Evolutionary conservation across 2,329 filamentous ascomycete genomes (phyloP).

Genomic region (Apiospora aurea): DNA sequence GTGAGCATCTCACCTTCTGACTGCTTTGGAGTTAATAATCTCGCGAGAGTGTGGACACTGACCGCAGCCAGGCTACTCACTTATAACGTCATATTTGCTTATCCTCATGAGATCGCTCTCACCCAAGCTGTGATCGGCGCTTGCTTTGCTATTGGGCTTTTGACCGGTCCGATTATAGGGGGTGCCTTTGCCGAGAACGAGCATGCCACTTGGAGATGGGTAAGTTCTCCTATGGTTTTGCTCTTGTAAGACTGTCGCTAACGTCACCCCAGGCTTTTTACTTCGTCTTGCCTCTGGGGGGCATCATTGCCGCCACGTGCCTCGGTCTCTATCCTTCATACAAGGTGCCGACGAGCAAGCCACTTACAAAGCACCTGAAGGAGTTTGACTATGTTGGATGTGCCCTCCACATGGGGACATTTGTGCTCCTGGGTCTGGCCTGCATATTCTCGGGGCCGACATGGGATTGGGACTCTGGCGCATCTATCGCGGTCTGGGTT

Average conservation of each 20-base stretch:
- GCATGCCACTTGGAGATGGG: slow-evolving; percentile 51
- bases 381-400: slow-evolving; percentile 43
- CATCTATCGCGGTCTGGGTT: slow-evolving; percentile 55
- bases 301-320: slow-evolving; percentile 24
- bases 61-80: slow-evolving; percentile 28
- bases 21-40: background rate
- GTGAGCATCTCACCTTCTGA: slow-evolving; percentile 32
- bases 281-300: slow-evolving; percentile 31
- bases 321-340: slow-evolving; percentile 52
- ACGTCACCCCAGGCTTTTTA: slow-evolving; percentile 32
- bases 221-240: slow-evolving; percentile 20
- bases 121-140: slow-evolving; percentile 33
- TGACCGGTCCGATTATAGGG: slow-evolving; percentile 39
- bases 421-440: slow-evolving; percentile 52
- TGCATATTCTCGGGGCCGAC: slow-evolving; percentile 58
- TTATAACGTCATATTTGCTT: slow-evolving; percentile 35
- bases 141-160: slow-evolving; percentile 38
- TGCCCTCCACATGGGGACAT: slow-evolving; percentile 39
- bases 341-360: slow-evolving; percentile 33
- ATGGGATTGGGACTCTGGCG: slow-evolving; percentile 55
- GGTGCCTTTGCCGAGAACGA: slow-evolving; percentile 44
- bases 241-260: background rate
- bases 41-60: background rate
- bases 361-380: slow-evolving; percentile 31
- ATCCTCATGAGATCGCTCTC: slow-evolving; percentile 31